These are phyloP conservation scores for Chytriomyces confervae DNA, from an alignment of 192 early-diverging fungal genomes.

Conservation along the genomic window DNA sequence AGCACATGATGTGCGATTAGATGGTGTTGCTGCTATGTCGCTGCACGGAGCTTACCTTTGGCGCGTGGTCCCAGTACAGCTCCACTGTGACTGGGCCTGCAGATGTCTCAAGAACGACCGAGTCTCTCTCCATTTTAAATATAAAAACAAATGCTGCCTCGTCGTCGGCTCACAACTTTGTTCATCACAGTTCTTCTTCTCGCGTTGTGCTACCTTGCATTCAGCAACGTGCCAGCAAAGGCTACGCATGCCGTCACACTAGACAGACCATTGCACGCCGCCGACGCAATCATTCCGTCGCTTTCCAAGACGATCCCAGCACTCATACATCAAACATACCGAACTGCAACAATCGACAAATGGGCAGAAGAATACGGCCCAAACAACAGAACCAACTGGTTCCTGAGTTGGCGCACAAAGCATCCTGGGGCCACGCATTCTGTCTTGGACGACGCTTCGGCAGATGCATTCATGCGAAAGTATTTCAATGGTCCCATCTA, in stretches of 20 bases:
- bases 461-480: slow-evolving; percentile 6
- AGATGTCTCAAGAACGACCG: slow-evolving; percentile 47
- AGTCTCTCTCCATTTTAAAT: background rate
- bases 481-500: slow-evolving; percentile 1
- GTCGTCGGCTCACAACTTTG: too few species aligned
- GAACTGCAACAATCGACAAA: background rate
- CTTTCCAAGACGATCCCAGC: background rate
- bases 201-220: too few species aligned
- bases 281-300: too few species aligned
- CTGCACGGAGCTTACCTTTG: slow-evolving; percentile 39
- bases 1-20: background rate
- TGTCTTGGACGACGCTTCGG: background rate
- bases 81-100: slow-evolving; percentile 73
- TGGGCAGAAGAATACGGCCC: slow-evolving; percentile 18
- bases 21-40: background rate
- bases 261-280: too few species aligned
- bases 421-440: background rate
- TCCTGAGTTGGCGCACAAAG: background rate
- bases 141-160: too few species aligned
- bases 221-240: too few species aligned
- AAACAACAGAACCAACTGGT: slow-evolving; percentile 25
- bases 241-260: too few species aligned
- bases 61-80: slow-evolving; percentile 87
- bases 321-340: slow-evolving; percentile 20
- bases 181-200: too few species aligned